Percentiles rank a stretch among this genome's conserved stretches.
Conservation (phyloP, 2,329 filamentous ascomycete genomes). For the Pseudocercospora ulei region DNA sequence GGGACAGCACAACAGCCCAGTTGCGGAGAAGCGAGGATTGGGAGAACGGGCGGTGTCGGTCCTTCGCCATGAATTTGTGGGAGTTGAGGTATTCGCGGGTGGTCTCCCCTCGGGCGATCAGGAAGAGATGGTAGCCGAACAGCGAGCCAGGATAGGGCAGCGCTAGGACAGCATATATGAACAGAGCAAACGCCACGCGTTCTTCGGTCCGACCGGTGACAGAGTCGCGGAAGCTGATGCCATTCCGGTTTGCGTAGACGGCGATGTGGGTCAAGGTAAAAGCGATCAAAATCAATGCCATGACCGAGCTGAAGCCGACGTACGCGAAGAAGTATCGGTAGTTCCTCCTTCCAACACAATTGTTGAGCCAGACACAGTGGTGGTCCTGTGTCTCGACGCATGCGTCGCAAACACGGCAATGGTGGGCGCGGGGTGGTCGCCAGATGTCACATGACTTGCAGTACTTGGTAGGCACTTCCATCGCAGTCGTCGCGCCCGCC, state of each 20-base stretch:
- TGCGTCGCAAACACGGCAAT: constrained; percentile 93
- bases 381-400: constrained; percentile 96
- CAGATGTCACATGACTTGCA: constrained; percentile 97
- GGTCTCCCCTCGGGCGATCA: constrained; percentile 84
- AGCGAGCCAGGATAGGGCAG: constrained; percentile 74
- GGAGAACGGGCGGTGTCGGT: constrained; percentile 79
- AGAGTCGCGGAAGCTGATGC: constrained; percentile 60
- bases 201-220: constrained; percentile 26
- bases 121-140: constrained; percentile 79
- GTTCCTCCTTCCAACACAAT: constrained; percentile 91
- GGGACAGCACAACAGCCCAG: constrained; percentile 67
- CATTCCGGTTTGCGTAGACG: constrained; percentile 55
- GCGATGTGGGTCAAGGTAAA: constrained; percentile 73
- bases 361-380: constrained; percentile 98
- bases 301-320: constrained; percentile 65
- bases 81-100: constrained; percentile 93
- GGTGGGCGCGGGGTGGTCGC: constrained; percentile 89
- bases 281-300: constrained; percentile 65
- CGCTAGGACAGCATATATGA: constrained; percentile 67
- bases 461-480: constrained; percentile 97
- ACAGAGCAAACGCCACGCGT: constrained; percentile 59
- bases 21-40: constrained; percentile 68
- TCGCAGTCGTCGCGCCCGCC: constrained; percentile 54
- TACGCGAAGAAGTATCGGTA: constrained; percentile 97
- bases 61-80: constrained; percentile 86